phyloP scores from a whole-genome alignment of 495 filamentous ascomycete species.

The Aspergillus egyptiacus region DNA sequence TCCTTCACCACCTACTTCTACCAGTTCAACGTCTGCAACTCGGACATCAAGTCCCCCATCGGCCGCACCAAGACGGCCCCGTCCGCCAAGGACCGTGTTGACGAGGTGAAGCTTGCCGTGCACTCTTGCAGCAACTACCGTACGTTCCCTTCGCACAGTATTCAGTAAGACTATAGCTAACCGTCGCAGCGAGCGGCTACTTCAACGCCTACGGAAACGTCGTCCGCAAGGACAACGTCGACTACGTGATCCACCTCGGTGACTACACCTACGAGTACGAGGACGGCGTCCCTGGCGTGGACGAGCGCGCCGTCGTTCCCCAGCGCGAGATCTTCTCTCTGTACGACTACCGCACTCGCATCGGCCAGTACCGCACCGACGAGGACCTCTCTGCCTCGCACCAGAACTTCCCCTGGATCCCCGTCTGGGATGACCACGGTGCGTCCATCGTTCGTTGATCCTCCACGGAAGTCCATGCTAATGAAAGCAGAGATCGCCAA shows the following conservation, averaged over 20 bases:
- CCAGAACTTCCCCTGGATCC: conserved; percentile 59
- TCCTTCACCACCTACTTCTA: conserved; percentile 56
- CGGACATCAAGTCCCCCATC: conserved; percentile 37
- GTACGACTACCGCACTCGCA: conserved; percentile 56
- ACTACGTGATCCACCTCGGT: conserved; percentile 52
- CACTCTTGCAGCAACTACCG: conserved; percentile 55
- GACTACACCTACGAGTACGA: conserved; percentile 67
- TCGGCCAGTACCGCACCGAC: conserved; percentile 40
- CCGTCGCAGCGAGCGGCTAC: conserved; percentile 14
- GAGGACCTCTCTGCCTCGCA: conserved; percentile 52
- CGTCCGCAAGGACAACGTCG: conserved; percentile 59
- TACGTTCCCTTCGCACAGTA: conserved; percentile 18
- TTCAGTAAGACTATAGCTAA: neutral
- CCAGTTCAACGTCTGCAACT: conserved; percentile 50
- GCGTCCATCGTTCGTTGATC: neutral
- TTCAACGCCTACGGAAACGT: conserved; percentile 21
- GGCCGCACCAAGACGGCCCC: conserved; percentile 53
- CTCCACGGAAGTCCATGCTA: neutral
- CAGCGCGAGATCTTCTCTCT: conserved; percentile 43
- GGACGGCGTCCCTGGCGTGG: conserved; percentile 42
- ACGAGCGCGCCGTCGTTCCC: conserved; percentile 34
- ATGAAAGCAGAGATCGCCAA: conserved; percentile 50
- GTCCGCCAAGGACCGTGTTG: conserved; percentile 17
- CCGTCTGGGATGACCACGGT: conserved; percentile 67
- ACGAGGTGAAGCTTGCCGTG: conserved; percentile 46